Evolutionary conservation across 75 land plant species (phyloP).

Genomic region (Sequoia sempervirens): DNA sequence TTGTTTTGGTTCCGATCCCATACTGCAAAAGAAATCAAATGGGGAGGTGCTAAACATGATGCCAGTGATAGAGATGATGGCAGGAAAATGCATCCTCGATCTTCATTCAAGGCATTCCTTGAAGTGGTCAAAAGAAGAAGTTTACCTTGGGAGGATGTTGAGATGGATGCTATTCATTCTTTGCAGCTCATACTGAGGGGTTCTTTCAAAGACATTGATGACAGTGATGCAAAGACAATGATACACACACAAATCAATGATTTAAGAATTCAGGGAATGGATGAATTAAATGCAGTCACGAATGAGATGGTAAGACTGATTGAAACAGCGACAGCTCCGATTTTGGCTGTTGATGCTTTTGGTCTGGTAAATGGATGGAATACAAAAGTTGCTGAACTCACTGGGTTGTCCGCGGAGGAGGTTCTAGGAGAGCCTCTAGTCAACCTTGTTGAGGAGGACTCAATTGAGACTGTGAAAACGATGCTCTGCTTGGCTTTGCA

Average conservation of each 20-base stretch:
- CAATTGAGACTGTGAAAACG: conserved; percentile 45
- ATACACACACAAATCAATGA: conserved; percentile 51
- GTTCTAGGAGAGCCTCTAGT: conserved; percentile 60
- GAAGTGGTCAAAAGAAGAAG: conserved; percentile 79
- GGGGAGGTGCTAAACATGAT: conserved; percentile 94
- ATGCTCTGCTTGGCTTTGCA: conserved; percentile 59
- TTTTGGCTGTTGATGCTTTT: conserved; percentile 70
- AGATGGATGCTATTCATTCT: conserved; percentile 95
- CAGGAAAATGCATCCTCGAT: conserved; percentile 74
- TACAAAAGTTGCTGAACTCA: conserved; percentile 72
- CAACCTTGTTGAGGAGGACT: conserved; percentile 52
- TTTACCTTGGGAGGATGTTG: conserved; percentile 86
- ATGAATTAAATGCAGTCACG: conserved; percentile 67
- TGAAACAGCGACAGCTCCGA: conserved; percentile 81
- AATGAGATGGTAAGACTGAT: conserved; percentile 93
- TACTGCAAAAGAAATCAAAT: conserved; percentile 82
- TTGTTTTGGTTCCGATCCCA: conserved; percentile 92
- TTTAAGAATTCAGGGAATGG: conserved; percentile 42
- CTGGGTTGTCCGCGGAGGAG: conserved; percentile 58
- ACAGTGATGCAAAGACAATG: conserved; percentile 44
- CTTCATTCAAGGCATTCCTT: conserved; percentile 88
- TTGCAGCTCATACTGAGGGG: conserved; percentile 81
- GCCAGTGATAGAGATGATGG: conserved; percentile 60
- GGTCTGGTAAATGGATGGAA: conserved; percentile 88
- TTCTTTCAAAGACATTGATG: conserved; percentile 50